These are phyloP conservation scores for Lunularia cruciata DNA, from an alignment of 225 moss, liverwort and hornwort species.

Conservation along the genomic window DNA sequence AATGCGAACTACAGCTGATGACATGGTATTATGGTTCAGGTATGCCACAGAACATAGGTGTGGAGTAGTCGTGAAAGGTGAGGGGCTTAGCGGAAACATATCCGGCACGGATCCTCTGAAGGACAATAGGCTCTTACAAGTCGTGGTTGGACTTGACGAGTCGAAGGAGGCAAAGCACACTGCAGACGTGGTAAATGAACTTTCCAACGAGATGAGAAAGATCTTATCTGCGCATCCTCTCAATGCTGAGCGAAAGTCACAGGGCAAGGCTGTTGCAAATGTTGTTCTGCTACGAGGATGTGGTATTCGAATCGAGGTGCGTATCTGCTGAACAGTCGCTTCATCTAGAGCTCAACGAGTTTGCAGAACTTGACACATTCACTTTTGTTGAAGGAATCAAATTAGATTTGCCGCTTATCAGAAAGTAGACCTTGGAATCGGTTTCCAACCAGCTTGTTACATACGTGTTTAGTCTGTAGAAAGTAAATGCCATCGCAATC, in stretches of 20 bases:
- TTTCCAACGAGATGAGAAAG: constrained; percentile 71
- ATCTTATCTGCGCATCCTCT: constrained; percentile 79
- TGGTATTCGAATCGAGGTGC: constrained; percentile 90
- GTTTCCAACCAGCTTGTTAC: too few relatives aligned
- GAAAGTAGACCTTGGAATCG: too few relatives aligned
- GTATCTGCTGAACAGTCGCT: too few relatives aligned
- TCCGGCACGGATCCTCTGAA: constrained; percentile 92
- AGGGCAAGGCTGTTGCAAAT: constrained; percentile 87
- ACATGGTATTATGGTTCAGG: constrained; percentile 46
- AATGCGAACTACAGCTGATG: background rate
- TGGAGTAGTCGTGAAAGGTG: constrained; percentile 95
- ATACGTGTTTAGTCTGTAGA: too few relatives aligned
- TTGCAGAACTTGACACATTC: background rate
- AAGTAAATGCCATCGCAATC: too few relatives aligned
- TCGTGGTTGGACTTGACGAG: constrained; percentile 71
- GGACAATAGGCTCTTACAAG: constrained; percentile 66
- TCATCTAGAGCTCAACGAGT: too few relatives aligned
- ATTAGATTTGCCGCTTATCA: too few relatives aligned
- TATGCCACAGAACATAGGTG: constrained; percentile 99
- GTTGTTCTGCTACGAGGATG: constrained; percentile 87
- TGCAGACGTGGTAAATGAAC: constrained; percentile 86
- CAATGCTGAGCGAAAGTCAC: constrained; percentile 68
- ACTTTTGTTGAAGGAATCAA: background rate
- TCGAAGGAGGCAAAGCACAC: constrained; percentile 77
- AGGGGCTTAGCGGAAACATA: constrained; percentile 85